Evolutionary conservation across 345 rosid genomes (phyloP).

Genomic region (Xanthoceras sorbifolium): DNA sequence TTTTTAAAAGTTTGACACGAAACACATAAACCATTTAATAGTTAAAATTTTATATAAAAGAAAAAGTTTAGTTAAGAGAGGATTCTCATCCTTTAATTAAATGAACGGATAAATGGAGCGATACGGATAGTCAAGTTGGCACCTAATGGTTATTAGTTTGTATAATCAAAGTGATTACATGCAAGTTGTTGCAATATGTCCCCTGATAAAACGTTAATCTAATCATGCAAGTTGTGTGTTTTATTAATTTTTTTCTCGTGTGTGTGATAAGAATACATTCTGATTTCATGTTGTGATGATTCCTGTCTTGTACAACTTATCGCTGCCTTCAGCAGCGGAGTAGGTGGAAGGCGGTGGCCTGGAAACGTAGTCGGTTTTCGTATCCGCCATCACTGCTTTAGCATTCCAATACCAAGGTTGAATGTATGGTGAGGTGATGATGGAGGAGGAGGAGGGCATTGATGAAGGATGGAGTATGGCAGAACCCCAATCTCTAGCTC

Average conservation of each 20-base stretch:
- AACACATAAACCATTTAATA: no score
- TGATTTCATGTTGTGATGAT: conserved; percentile 48
- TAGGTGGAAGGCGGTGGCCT: conserved; percentile 49
- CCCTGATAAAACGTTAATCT: neutral
- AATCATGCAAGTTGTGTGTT: neutral
- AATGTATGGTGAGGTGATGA: conserved; percentile 41
- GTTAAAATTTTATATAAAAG: no score
- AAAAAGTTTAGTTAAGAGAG: no score
- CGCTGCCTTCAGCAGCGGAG: conserved; percentile 72
- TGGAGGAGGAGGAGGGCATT: conserved; percentile 16
- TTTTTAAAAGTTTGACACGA: no score
- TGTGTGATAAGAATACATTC: neutral
- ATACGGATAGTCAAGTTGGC: no score
- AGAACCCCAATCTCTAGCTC: conserved; percentile 84
- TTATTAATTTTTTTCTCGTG: no score
- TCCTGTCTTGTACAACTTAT: conserved; percentile 63
- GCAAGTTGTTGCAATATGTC: no score
- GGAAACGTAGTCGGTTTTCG: conserved; percentile 29
- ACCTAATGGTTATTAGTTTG: no score
- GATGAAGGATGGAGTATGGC: conserved; percentile 50
- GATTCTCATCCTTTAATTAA: no score
- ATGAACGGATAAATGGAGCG: no score
- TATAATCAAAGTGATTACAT: no score
- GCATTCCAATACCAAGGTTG: conserved; percentile 83
- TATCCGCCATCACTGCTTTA: conserved; percentile 39